Evolutionary conservation across 768 basidiomycete species (phyloP), one percentile per base, ranked within the genome.

Genomic region (Multifurca ochricompacta): DNA sequence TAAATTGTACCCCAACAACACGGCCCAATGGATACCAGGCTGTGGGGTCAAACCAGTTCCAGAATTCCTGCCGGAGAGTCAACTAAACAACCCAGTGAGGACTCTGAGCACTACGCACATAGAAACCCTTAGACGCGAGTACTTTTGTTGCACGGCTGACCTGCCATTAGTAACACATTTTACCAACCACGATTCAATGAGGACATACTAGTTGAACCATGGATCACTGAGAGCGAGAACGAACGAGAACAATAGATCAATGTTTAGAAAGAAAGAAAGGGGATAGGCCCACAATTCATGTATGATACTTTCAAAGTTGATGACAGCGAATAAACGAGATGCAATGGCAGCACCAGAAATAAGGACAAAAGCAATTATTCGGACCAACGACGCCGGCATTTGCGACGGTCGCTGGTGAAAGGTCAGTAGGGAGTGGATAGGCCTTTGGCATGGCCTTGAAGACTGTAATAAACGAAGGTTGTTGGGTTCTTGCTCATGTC

Each of bases 31-130:
- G 96, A 64, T 99, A 98, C 96, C 96, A 99, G 62, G 95, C 95
- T 3, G 95, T 96, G 19, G 94, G 94, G 71, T 99, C 96, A 67
- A 99, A 99, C 96, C 96, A 99, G 67, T 99, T 99, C 96, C 96
- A 99, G 73, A 99, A 98, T 83, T 89, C 95, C 92, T 56, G n/a
- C 35, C 31, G 49, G 40, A 62, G 39, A 63, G 50, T 25, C 43
- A 58, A 31, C 19, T 50, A 42, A 47, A 27, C 31, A 19, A 50
- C 4, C 16, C 3, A n/a, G 5, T 18, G 44, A 32, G 8, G 19
- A 30, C 30, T 5, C 31, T 9, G 45, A n/a, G 13, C 16, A 10
- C 16, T 1, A 73, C 89, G 53, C 60, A 95, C 94, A 75, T 97
- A 94, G 74, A 99, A 98, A 16, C 96, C 96, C 63, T 97, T 77